Base-by-base conservation (phyloP, 306 rosid genomes). In the Citrullus mucosospermus region DNA sequence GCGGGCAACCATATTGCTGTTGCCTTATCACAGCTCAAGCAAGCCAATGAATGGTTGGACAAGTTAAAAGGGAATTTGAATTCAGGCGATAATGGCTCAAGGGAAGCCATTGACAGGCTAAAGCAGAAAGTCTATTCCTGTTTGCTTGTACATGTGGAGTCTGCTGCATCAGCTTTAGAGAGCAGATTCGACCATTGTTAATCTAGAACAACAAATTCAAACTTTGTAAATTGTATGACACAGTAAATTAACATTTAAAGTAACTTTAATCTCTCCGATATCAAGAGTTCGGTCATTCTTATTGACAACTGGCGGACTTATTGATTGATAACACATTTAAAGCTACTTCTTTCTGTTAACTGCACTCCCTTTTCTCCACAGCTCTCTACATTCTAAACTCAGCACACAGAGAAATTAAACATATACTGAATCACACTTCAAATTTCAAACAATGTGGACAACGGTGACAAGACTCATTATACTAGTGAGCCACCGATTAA, bases 31-130 rank as follows among this genome's bases (percentile, higher is more conserved):
- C 88, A 92, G 80, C 99, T 95, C 81, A 95, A 95, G 87, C 85
- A 85, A 56, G 91, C 96, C 71, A 91, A 89, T n/a, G 96, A 89
- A 81, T 95, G 97, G 97, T 84, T 95, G 86, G 99, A 95, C 22
- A 91, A 85, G 67, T 82, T 91, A 22, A 83, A 83, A 80, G 81
- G 75, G 68, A 85, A 80, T 59, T 78, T 84, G 36, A 81, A 78
- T 84, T 58, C 88, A 9, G 91, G 76, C 39, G 85, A 75, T 73
- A 88, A 76, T 30, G 87, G 67, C 39, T 39, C 83, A 78, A 56
- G 67, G 39, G 93, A 88, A 87, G 85, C 86, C 7, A 50, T 95
- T 56, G 92, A 90, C 34, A 82, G 86, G 81, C 68, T 95, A 86
- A 92, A 95, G 86, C 82, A 90, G 76, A 92, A 92, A 80, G 86